Base-by-base conservation (phyloP, 176 grass and related monocot species). In the Oryza rufipogon region DNA sequence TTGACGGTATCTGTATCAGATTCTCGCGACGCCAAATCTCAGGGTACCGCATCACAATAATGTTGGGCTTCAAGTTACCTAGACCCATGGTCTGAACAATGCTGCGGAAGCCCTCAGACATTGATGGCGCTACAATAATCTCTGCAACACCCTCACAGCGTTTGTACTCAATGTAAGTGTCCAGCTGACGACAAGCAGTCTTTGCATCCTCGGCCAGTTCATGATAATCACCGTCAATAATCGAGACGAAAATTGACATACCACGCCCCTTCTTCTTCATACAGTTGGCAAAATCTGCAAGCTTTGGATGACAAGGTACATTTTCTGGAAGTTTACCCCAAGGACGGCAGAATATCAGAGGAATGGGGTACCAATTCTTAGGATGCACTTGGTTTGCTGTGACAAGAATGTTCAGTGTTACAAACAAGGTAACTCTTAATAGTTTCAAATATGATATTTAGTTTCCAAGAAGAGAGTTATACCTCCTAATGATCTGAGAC, bases 281-380 rank as follows among this genome's bases (percentile, higher is more conserved):
- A 86, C 93, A 99, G 44, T 99, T 99, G 13, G 96, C 96, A 38
- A 99, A 99, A 76, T 99, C 96, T 19, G 96, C 96, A 80, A 99
- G 96, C 80, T 99, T 99, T 23, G 96, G 96, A 72, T 99, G 96
- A 68, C 96, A 99, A 1, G 93, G 96, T 48, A 99, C 93, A 76
- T 99, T 99, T 77, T 99, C 93, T 19, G 96, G 96, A 72, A 99
- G 90, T 78, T 94, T 99, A 34, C 96, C 96, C 96, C 96, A 99
- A 17, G 96, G 96, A n/a, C 96, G 96, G 60, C 96, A 99, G 81
- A 99, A 96, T 83, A 99, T 89, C 54, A 99, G 83, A 44, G 96
- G 96, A 82, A 99, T 99, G 28, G 96, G 96, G 41, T 99, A 99
- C 96, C 96, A 99, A 87, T 99, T 99, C 88, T 99, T 99, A 38